Conservation (phyloP, 2,329 filamentous ascomycete genomes). For the Cercospora sp. region DNA sequence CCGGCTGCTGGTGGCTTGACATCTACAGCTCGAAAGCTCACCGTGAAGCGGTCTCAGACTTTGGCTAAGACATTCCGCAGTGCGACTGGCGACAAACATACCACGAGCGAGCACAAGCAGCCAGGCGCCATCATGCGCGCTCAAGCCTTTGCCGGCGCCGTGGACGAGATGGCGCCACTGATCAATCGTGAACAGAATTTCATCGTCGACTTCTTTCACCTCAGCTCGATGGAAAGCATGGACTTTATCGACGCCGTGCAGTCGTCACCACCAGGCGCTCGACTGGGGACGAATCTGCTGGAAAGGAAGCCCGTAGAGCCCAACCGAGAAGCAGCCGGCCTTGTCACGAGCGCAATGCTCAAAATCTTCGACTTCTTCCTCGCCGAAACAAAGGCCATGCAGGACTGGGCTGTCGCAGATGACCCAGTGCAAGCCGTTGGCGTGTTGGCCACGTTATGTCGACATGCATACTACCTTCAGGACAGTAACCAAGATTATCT, state of each 20-base stretch:
- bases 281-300: slow-evolving; percentile 71
- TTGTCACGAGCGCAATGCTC: slow-evolving; percentile 84
- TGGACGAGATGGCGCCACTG: slow-evolving; percentile 79
- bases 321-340: slow-evolving; percentile 80
- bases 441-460: slow-evolving; percentile 76
- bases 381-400: slow-evolving; percentile 71
- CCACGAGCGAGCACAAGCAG: slow-evolving; percentile 56
- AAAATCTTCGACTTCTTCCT: slow-evolving; percentile 82
- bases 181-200: slow-evolving; percentile 96
- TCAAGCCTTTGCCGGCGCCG: slow-evolving; percentile 75
- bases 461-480: slow-evolving; percentile 73
- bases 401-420: slow-evolving; percentile 77
- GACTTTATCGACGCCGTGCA: slow-evolving; percentile 83
- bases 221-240: slow-evolving; percentile 75
- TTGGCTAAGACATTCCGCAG: slow-evolving; percentile 71
- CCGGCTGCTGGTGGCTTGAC: slow-evolving; percentile 58
- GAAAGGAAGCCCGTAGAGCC: slow-evolving; percentile 80
- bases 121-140: slow-evolving; percentile 59
- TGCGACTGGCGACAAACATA: slow-evolving; percentile 60
- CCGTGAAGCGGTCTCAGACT: slow-evolving; percentile 90
- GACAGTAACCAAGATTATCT: slow-evolving; percentile 94
- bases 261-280: slow-evolving; percentile 63
- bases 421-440: slow-evolving; percentile 93
- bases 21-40: slow-evolving; percentile 80
- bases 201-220: slow-evolving; percentile 93